phyloP scores from a whole-genome alignment of 176 grass and related monocot species.

The Eremochloa ophiuroides region DNA sequence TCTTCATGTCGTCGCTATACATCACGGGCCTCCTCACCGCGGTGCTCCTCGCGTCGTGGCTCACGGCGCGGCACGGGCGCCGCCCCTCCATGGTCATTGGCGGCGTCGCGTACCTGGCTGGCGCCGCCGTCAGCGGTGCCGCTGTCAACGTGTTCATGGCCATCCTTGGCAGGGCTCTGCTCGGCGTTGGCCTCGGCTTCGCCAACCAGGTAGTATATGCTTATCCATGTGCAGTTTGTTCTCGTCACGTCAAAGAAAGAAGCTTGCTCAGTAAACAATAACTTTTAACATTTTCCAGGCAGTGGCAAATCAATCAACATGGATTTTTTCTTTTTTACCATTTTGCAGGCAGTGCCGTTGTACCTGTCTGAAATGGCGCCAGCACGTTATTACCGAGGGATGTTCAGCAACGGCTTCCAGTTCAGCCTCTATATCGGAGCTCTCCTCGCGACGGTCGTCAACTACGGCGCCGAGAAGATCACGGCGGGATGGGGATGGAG shows the following conservation, averaged over 20 bases:
- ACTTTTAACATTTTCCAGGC: too few species aligned
- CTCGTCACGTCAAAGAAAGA: too few species aligned
- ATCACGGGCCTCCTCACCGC: slow-evolving; percentile 13
- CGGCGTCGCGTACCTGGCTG: slow-evolving; percentile 34
- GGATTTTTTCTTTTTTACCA: too few species aligned
- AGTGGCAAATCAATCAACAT: too few species aligned
- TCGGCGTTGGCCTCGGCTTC: slow-evolving; percentile 61
- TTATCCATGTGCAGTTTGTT: too few species aligned
- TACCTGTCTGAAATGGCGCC: too few species aligned
- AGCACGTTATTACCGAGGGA: too few species aligned
- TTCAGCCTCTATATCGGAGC: not conserved
- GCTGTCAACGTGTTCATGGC: slow-evolving; percentile 58
- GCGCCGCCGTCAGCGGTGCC: slow-evolving; percentile 40
- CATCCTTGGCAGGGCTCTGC: slow-evolving; percentile 46
- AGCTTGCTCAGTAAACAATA: too few species aligned
- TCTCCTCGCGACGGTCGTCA: slow-evolving; percentile 36
- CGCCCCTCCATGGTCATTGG: slow-evolving; percentile 51
- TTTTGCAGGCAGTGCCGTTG: too few species aligned
- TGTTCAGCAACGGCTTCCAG: too few species aligned
- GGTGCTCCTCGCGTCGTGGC: slow-evolving; percentile 36
- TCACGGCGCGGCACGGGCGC: slow-evolving; percentile 35
- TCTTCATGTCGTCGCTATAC: slow-evolving; percentile 56
- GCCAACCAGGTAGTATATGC: slow-evolving; percentile 29
- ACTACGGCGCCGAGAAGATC: slow-evolving; percentile 51
- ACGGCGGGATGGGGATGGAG: slow-evolving; percentile 46